Evolutionary conservation across 2,329 filamentous ascomycete genomes (phyloP).

Genomic region (Esteya vermicola): DNA sequence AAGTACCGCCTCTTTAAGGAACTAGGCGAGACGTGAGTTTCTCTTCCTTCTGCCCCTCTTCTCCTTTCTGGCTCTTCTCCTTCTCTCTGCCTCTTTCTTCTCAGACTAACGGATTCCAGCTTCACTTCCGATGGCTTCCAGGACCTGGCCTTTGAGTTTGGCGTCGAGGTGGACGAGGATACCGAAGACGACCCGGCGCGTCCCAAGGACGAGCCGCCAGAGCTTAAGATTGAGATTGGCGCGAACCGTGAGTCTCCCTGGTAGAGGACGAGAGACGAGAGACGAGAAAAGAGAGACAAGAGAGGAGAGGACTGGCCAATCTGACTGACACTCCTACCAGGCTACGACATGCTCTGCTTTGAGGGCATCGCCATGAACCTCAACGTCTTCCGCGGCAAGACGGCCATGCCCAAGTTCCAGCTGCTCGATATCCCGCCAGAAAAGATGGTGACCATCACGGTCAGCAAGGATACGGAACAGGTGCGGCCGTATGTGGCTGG

Average conservation of each 20-base stretch:
- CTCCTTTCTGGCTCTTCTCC: background rate
- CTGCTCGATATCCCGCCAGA: conserved; percentile 58
- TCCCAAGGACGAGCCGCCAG: conserved; percentile 71
- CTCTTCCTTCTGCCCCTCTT: background rate
- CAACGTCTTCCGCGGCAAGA: conserved; percentile 79
- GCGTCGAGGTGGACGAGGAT: conserved; percentile 95
- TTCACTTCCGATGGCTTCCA: conserved; percentile 93
- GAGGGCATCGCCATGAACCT: conserved; percentile 93
- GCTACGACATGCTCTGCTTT: conserved; percentile 85
- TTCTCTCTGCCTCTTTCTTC: too few species aligned
- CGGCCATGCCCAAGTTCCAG: conserved; percentile 64
- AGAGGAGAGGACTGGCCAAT: too few species aligned
- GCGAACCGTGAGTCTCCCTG: conserved; percentile 47
- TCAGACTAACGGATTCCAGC: conserved; percentile 25
- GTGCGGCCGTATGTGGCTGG: conserved; percentile 82
- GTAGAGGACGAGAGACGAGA: too few species aligned
- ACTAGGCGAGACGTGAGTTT: conserved; percentile 63
- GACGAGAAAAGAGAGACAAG: too few species aligned
- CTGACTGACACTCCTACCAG: background rate
- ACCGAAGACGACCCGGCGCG: conserved; percentile 58
- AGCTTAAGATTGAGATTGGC: conserved; percentile 96
- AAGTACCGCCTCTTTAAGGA: conserved; percentile 93
- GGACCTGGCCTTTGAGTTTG: conserved; percentile 95
- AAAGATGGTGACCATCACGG: conserved; percentile 66
- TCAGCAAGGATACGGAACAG: conserved; percentile 58